A percentile compares a stretch with the other conserved stretches of the same genome.
Conservation (phyloP, 148 eudicot species). For the Amaranthus hypochondriacus region DNA sequence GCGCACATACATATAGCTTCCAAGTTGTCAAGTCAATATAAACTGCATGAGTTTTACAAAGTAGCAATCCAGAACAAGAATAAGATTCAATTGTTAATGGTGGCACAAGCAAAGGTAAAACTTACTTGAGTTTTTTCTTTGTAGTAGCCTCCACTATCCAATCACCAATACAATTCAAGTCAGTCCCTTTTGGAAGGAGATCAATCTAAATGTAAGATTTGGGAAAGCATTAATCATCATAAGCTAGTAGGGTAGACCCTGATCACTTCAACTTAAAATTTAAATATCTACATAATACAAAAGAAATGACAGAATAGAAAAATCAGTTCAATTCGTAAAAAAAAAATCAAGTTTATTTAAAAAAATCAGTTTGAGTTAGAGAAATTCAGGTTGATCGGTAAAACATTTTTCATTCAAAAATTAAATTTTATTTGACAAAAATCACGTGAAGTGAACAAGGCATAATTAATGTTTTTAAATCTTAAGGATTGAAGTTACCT, state of each 20-base stretch:
- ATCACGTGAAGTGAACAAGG: no score
- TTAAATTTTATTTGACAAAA: no score
- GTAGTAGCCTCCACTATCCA: constrained; percentile 93
- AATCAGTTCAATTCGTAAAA: no score
- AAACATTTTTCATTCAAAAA: no score
- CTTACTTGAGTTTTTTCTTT: constrained; percentile 91
- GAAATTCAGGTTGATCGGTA: no score
- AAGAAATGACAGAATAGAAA: no score
- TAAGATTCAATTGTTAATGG: neutral
- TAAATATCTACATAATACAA: no score
- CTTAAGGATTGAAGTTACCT: constrained; percentile 39
- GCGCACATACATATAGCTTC: neutral
- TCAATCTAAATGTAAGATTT: constrained; percentile 54
- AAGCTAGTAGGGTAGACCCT: constrained; percentile 5
- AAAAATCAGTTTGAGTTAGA: no score
- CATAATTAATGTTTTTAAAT: neutral
- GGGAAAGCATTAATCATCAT: constrained; percentile 12
- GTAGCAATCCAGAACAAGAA: neutral
- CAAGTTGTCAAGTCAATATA: neutral
- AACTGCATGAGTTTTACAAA: neutral
- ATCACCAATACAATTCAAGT: constrained; percentile 83
- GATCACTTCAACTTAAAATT: no score
- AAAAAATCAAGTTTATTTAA: no score
- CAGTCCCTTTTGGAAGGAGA: constrained; percentile 98
- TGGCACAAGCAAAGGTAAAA: constrained; percentile 3